These are phyloP conservation scores for Aspergillus oerlinghausenensis DNA, from an alignment of 2,329 filamentous ascomycete species.

Conservation along the genomic window DNA sequence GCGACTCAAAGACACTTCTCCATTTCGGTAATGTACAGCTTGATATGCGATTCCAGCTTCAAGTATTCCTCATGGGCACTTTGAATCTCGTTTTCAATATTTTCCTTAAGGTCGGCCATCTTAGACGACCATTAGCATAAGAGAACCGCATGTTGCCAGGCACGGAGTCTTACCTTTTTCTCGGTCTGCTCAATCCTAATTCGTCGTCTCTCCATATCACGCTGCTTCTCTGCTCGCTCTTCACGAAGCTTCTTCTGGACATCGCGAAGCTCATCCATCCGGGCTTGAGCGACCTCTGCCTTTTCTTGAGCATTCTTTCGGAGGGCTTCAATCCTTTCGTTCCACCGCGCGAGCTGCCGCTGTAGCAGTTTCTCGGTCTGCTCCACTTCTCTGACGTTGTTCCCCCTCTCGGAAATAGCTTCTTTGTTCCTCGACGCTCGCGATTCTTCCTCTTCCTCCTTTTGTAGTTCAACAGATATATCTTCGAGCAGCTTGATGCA, in stretches of 20 bases:
- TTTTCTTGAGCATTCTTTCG: conserved; percentile 76
- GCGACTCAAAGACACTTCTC: conserved; percentile 67
- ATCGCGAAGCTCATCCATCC: conserved; percentile 82
- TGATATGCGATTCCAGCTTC: conserved; percentile 96
- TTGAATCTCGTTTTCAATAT: conserved; percentile 91
- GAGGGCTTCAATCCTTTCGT: conserved; percentile 78
- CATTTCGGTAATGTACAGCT: conserved; percentile 98
- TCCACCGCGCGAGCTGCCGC: conserved; percentile 79
- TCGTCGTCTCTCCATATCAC: conserved; percentile 85
- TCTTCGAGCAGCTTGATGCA: conserved; percentile 89
- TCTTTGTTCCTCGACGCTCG: conserved; percentile 79
- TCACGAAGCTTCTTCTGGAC: conserved; percentile 77
- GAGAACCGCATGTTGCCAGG: not conserved
- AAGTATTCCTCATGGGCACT: conserved; percentile 88
- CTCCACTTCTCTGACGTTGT: conserved; percentile 88
- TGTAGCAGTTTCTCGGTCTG: conserved; percentile 77
- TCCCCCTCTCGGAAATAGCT: conserved; percentile 78
- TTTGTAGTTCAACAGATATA: conserved; percentile 73
- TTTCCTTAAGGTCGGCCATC: conserved; percentile 98
- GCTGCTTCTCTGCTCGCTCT: conserved; percentile 79
- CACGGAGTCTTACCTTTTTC: conserved; percentile 70
- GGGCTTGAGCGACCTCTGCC: conserved; percentile 72
- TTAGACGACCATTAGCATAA: conserved; percentile 47
- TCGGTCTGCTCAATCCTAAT: conserved; percentile 97
- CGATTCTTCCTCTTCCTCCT: conserved; percentile 85